A percentile compares a stretch with the other conserved stretches of the same genome.
Conservation (phyloP, 2,329 filamentous ascomycete genomes). For the Amauroascus niger region DNA sequence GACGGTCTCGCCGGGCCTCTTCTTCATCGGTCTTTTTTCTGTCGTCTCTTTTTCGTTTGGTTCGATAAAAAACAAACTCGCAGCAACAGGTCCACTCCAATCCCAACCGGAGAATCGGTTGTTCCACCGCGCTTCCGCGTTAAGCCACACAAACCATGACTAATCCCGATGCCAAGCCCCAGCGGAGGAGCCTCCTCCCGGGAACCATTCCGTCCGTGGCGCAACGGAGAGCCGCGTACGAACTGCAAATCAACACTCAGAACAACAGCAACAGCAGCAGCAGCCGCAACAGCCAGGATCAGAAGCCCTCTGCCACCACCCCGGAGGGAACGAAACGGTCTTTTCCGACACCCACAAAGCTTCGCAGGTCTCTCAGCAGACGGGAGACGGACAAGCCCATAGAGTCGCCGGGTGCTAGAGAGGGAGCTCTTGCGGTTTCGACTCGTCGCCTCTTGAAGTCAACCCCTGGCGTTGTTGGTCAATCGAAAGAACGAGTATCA, state of each 20-base stretch:
- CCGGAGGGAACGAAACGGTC: slow-evolving; percentile 8
- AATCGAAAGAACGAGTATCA: not conserved
- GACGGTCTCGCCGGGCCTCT: not conserved
- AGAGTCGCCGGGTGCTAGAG: slow-evolving; percentile 1
- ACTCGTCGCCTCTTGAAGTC: slow-evolving; percentile 1
- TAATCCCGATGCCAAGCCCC: slow-evolving; percentile 9
- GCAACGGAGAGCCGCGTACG: slow-evolving; percentile 19
- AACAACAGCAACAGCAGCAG: too few relatives aligned
- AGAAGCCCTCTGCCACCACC: not conserved
- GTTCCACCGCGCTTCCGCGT: not conserved
- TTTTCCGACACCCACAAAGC: slow-evolving; percentile 1
- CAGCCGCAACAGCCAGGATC: not conserved
- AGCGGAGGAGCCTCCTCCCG: slow-evolving; percentile 13
- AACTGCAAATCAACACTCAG: slow-evolving; percentile 12
- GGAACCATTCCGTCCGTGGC: slow-evolving; percentile 18
- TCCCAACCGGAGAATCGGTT: slow-evolving; percentile 10
- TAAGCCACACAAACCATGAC: slow-evolving; percentile 10
- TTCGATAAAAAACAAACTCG: not conserved
- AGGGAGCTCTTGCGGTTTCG: not conserved
- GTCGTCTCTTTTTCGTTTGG: too few relatives aligned
- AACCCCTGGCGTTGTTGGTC: too few relatives aligned
- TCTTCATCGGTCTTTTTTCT: not conserved
- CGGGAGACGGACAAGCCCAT: not conserved
- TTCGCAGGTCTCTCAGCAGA: not conserved
- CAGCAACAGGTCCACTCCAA: not conserved